Evolutionary conservation across 495 filamentous ascomycete species (phyloP).

Genomic region (Podospora sp.): DNA sequence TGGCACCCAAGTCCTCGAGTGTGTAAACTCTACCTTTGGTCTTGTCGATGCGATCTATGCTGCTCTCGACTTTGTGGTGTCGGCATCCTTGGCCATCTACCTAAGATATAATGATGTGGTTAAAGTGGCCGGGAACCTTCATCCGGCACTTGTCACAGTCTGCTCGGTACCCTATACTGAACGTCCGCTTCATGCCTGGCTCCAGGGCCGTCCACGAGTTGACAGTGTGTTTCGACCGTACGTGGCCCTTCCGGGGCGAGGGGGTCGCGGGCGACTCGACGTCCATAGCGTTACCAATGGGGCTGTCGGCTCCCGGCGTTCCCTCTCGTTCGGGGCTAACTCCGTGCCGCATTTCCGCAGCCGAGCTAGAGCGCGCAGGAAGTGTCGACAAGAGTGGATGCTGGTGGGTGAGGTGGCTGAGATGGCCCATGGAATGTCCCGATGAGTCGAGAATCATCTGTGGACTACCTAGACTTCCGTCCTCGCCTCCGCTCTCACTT

Average conservation of each 20-base stretch:
- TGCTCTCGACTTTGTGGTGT: slow-evolving; percentile 17
- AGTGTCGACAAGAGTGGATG: slow-evolving; percentile 36
- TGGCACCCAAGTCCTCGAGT: background rate
- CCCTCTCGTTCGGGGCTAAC: slow-evolving; percentile 14
- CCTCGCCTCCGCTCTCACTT: slow-evolving; percentile 64
- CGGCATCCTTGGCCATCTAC: slow-evolving; percentile 20
- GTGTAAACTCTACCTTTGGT: background rate
- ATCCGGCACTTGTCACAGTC: slow-evolving; percentile 84
- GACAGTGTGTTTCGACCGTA: slow-evolving; percentile 50
- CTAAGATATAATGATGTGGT: slow-evolving; percentile 71
- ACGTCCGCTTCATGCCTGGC: slow-evolving; percentile 63
- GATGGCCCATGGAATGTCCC: slow-evolving; percentile 28
- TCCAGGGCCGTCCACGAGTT: slow-evolving; percentile 51
- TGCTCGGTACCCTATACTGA: slow-evolving; percentile 82
- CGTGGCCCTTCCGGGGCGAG: slow-evolving; percentile 45
- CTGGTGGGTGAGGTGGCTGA: slow-evolving; percentile 42
- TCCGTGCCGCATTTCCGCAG: slow-evolving; percentile 18
- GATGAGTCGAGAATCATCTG: slow-evolving; percentile 44
- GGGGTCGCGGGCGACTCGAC: slow-evolving; percentile 38
- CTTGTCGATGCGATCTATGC: slow-evolving; percentile 16
- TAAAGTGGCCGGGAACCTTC: slow-evolving; percentile 84
- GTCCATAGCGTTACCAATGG: slow-evolving; percentile 29
- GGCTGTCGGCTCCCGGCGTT: slow-evolving; percentile 21
- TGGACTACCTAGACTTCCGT: slow-evolving; percentile 34
- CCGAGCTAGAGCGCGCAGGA: slow-evolving; percentile 25